Percentiles rank a stretch among this genome's conserved stretches.
Evolutionary conservation across 352 stramenopile species (phyloP).

Genomic region (Phytopythium aichiense): DNA sequence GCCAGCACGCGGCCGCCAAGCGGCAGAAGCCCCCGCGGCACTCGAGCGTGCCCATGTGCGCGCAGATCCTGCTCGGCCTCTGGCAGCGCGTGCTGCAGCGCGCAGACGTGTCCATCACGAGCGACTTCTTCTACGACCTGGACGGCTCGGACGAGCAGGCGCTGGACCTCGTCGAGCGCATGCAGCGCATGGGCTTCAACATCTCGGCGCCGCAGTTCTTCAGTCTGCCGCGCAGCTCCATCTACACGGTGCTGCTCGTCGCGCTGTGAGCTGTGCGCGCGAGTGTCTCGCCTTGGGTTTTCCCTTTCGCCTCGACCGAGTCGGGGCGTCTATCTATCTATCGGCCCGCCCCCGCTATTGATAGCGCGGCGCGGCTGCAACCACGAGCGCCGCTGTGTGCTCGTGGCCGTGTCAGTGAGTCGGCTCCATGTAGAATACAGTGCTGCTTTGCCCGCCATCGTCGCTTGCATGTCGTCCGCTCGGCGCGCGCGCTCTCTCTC

Average conservation of each 20-base stretch:
- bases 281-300: too few species aligned
- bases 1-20: conserved; percentile 11
- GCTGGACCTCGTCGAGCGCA: conserved; percentile 48
- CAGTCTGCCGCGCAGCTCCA: conserved; percentile 56
- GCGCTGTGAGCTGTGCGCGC: conserved; percentile 29
- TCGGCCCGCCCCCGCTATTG: neutral
- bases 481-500: too few species aligned
- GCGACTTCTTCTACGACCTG: conserved; percentile 65
- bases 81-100: conserved; percentile 63
- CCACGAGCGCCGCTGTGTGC: neutral
- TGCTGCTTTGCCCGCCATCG: neutral
- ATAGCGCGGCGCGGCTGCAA: neutral
- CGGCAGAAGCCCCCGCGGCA: conserved; percentile 63
- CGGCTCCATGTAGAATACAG: conserved; percentile 3
- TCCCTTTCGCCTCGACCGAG: too few species aligned
- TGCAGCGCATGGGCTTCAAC: conserved; percentile 61
- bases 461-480: too few species aligned
- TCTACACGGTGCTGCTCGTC: conserved; percentile 64
- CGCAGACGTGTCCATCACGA: conserved; percentile 52
- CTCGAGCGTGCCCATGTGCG: conserved; percentile 58
- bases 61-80: conserved; percentile 56
- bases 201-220: conserved; percentile 64
- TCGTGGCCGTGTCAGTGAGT: neutral
- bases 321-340: neutral
- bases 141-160: conserved; percentile 53